Conservation (phyloP, 306 rosid species). For the Cucurbita moschata region DNA sequence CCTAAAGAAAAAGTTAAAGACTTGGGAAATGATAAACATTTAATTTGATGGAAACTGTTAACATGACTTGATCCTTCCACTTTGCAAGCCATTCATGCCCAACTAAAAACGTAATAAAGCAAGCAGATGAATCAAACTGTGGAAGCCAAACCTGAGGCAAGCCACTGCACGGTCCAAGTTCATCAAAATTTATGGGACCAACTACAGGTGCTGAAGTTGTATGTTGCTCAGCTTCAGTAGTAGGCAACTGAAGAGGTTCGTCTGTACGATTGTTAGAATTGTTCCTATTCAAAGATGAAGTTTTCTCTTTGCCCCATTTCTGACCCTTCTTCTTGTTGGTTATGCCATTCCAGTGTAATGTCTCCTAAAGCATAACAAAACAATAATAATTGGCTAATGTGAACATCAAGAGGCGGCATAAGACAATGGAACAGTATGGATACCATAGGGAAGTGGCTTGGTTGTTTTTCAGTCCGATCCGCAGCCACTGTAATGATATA, state of each 20-base stretch:
- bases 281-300: conserved; percentile 26
- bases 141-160: conserved; percentile 52
- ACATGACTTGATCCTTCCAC: not conserved
- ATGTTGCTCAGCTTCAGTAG: conserved; percentile 21
- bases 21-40: not conserved
- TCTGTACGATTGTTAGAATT: conserved; percentile 12
- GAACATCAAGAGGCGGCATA: conserved; percentile 1
- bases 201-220: conserved; percentile 4
- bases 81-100: not conserved
- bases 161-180: conserved; percentile 41
- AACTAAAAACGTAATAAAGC: conserved; percentile 6
- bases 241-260: conserved; percentile 20
- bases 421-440: not conserved
- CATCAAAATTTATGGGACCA: conserved; percentile 38
- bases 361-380: conserved; percentile 42
- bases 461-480: conserved; percentile 32
- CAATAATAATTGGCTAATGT: conserved; percentile 7
- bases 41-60: not conserved
- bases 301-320: conserved; percentile 83
- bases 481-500: conserved; percentile 25
- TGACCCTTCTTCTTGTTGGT: conserved; percentile 89
- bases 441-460: conserved; percentile 39
- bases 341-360: conserved; percentile 71
- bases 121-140: not conserved
- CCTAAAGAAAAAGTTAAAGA: not conserved